Evolutionary conservation across 805 yeast species (phyloP), one percentile per base, ranked within the genome.

Genomic region (Ogataea neopini): DNA sequence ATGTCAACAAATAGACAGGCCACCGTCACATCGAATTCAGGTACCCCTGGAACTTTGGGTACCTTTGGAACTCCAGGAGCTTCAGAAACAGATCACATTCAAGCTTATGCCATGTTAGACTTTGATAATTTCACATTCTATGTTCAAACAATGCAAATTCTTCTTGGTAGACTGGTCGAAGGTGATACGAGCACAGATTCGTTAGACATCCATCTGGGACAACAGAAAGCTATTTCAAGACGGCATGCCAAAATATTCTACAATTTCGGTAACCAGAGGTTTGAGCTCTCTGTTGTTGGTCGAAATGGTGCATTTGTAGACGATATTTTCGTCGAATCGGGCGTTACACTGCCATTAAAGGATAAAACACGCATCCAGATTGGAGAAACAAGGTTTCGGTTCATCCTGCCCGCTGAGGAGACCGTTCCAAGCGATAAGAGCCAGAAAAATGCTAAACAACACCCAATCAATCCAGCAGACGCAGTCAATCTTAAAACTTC

Each of bases 221-320:
- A 88, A 11, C 87, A 91, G 35, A 94, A 94, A 70, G 96, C 97
- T 8, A 89, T 94, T 14, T 89, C 97, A 5, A 73, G 99, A 62
- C 76, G 89, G 49, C 99, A 94, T 67, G 99, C 98, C 4, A 91
- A 88, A 67, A 92, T 94, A 13, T 92, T 91, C 64, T 94, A 92
- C 71, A 94, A 94, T 64, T 94, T 94, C 68, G 98, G 97, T 3
- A 90, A 95, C 3, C 98, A 92, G 63, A 71, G 96, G 54, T 94
- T 94, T 62, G 99, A 94, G 67, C 71, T 94, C 38, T 84, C 95
- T 7, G 90, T 94, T 1, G 74, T 91, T 57, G 99, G 99, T 15
- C 78, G 96, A 57, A 94, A 94, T 65, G 99, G 99, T 32, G 97
- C 97, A 2, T 94, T 94, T 73, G 96, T 94, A 3, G 94, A 92